Evolutionary conservation across 2,329 filamentous ascomycete species (phyloP).

Genomic region (Monosporascus sp.): DNA sequence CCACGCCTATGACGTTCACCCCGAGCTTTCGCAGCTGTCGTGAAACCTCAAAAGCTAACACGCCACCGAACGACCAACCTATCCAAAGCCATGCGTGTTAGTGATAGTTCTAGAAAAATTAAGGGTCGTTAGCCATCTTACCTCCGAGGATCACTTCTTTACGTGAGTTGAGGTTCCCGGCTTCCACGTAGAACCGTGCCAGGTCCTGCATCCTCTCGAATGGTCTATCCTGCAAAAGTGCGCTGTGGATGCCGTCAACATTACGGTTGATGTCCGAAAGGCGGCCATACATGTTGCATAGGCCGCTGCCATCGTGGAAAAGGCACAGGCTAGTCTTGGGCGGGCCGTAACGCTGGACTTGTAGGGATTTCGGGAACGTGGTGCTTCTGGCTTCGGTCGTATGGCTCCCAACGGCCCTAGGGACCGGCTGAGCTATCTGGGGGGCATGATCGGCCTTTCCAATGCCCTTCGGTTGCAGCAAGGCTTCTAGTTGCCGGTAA

Average conservation of each 20-base stretch:
- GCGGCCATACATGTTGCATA: slow-evolving; percentile 9
- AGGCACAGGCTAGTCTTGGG: slow-evolving; percentile 14
- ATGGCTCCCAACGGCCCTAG: neutral
- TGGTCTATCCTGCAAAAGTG: slow-evolving; percentile 1
- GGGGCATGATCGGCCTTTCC: neutral
- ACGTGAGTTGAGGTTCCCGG: slow-evolving; percentile 5
- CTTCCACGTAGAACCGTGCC: slow-evolving; percentile 12
- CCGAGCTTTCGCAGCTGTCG: slow-evolving; percentile 32
- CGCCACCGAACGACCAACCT: slow-evolving; percentile 48
- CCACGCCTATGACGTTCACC: slow-evolving; percentile 31
- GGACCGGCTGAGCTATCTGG: neutral
- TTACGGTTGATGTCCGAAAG: slow-evolving; percentile 1
- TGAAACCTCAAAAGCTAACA: slow-evolving; percentile 43
- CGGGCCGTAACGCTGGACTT: neutral
- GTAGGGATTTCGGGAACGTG: neutral
- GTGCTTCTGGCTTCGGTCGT: neutral
- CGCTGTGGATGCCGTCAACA: slow-evolving; percentile 1
- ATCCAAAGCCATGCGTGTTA: neutral
- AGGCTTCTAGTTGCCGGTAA: slow-evolving; percentile 2
- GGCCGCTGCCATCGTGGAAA: slow-evolving; percentile 26
- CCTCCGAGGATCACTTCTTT: slow-evolving; percentile 34
- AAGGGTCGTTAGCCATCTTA: slow-evolving; percentile 1
- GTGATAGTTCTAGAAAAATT: neutral
- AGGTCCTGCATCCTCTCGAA: slow-evolving; percentile 11
- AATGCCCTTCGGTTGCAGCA: neutral